Evolutionary conservation across 768 basidiomycete genomes (phyloP).

Genomic region (Tylopilus sp.): DNA sequence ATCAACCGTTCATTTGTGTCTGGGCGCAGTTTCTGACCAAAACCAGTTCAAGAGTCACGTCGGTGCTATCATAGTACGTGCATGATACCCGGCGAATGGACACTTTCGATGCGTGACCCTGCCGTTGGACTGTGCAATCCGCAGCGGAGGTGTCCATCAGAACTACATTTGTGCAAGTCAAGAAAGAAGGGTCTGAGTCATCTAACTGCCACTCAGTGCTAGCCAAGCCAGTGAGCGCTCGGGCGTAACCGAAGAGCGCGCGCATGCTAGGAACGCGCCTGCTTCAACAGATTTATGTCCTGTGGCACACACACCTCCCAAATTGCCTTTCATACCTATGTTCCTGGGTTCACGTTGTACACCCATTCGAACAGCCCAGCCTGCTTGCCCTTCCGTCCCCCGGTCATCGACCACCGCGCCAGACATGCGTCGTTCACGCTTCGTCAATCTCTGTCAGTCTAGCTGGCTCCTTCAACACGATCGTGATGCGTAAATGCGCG

Average conservation of each 20-base stretch:
- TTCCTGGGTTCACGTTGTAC: constrained; percentile 22
- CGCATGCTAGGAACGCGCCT: constrained; percentile 1
- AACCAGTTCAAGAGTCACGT: constrained; percentile 71
- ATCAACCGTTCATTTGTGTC: too few species aligned
- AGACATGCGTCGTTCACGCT: constrained; percentile 13
- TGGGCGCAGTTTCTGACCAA: too few species aligned
- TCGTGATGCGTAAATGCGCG: constrained; percentile 26
- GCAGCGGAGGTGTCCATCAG: too few species aligned
- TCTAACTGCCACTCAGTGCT: too few species aligned
- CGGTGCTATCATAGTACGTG: constrained; percentile 62
- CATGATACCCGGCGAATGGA: too few species aligned
- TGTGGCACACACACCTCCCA: constrained; percentile 30
- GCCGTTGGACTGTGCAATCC: too few species aligned
- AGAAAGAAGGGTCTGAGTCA: too few species aligned
- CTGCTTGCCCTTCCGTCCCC: constrained; percentile 17
- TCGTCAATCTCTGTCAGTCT: constrained; percentile 20
- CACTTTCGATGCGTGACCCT: too few species aligned
- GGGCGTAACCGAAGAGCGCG: neutral
- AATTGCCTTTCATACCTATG: constrained; percentile 23
- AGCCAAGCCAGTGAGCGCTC: too few species aligned
- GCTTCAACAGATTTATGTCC: constrained; percentile 14
- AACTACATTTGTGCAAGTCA: too few species aligned
- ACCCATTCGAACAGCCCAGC: constrained; percentile 31
- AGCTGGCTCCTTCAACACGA: constrained; percentile 25
- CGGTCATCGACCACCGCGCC: constrained; percentile 20